Evolutionary conservation across 2,329 filamentous ascomycete genomes (phyloP), one percentile per base, ranked within the genome.

Genomic region (Aspergillus aculeatus): DNA sequence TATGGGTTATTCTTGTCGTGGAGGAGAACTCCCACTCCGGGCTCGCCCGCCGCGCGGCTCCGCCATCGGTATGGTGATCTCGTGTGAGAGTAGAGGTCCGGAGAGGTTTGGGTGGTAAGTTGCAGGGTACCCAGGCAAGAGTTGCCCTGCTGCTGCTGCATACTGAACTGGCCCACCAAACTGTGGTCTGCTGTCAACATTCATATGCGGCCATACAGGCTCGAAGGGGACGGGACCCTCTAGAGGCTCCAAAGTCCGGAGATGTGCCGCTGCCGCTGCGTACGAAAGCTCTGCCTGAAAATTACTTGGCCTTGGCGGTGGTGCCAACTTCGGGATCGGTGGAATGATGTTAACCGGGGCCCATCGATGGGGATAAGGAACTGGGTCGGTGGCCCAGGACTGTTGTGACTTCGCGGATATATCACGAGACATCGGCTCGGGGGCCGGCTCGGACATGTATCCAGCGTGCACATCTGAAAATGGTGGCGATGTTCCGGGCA

Each of bases 371-470:
- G 70, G 67, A 32, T 69, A 70, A 14, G 66, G 67, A 10, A 68
- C 62, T 10, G 75, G 75, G 14, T 78, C 76, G 6, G 76, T 77
- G 14, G 70, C 67, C 70, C 73, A 72, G 4, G 75, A 77, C 19
- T 71, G 68, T 21, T 71, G 66, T 6, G 76, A 77, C 48, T 72
- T 68, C 2, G 62, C 64, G 0, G 75, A 77, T 9, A 69, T 65
- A 16, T 68, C 65, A 35, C 75, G 73, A 2, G 74, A 72, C 64
- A 78, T 72, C 3, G 71, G 65, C 47, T 73, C 73, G 1, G 68
- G 52, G 4, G 60, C 62, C 1, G 68, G 66, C 29, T 77, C 74
- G 6, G 72, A 72, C 19, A 62, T 58, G 50, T 72, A 73, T 11
- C 69, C 66, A 19, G 24, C 47, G 31, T 41, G 24, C 12, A 68